Evolutionary conservation across 2,329 filamentous ascomycete species (phyloP), one percentile per base, ranked within the genome.

Genomic region (Fusarium chaquense): DNA sequence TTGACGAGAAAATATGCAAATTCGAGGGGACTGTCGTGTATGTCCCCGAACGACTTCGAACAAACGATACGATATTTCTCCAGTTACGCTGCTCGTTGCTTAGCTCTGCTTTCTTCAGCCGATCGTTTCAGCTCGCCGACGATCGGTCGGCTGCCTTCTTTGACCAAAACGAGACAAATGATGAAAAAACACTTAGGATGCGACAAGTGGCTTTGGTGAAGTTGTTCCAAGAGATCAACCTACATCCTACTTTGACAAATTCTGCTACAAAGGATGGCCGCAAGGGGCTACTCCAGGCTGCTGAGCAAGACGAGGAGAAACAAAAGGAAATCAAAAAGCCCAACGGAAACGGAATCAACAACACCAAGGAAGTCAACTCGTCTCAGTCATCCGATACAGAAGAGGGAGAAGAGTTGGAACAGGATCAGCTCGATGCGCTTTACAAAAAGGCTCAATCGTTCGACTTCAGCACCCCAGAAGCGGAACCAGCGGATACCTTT

Each of bases 371-470:
- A 4, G 74, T 79, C 0, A 77, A 71, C 0, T 89, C 90, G 1
- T 82, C 90, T 0, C 80, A 81, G 2, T 82, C 84, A 7, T 92
- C 91, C 12, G 92, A 92, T 47, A 84, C 84, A 0, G 94, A 98
- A 72, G 94, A 98, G 36, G 94, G 94, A 4, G 87, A 94, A 73
- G 94, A 98, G 79, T 86, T 99, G 0, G 94, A 98, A 76, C 93
- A 98, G 78, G 94, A 97, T 73, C 96, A 99, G 77, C 90, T 99
- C 5, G 96, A 99, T 77, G 89, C 92, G 0, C 81, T 99, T 2
- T 99, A 99, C 80, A 93, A 91, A 76, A 99, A 99, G 77, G 96
- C 96, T 0, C 96, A 99, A 76, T 94, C 93, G 0, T 98, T 98
- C 75, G 96, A 99, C 78, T 98, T 99, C 76, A 89, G 89, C 76